A percentile compares a stretch with the other conserved stretches of the same genome.
These are phyloP conservation scores for Spathaspora arborariae DNA, from an alignment of 805 yeast species.

Conservation along the genomic window DNA sequence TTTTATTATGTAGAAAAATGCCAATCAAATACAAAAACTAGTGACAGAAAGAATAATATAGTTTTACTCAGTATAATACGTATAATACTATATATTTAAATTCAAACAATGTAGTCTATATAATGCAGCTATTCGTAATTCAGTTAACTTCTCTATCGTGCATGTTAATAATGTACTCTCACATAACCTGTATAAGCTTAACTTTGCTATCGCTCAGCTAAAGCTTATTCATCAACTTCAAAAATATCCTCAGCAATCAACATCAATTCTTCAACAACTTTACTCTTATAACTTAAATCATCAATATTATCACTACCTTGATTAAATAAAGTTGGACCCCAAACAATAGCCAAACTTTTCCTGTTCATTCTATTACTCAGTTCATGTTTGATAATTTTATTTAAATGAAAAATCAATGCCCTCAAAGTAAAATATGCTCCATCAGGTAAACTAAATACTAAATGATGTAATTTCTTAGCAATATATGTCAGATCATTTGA, in stretches of 20 bases:
- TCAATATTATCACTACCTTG: conserved; percentile 62
- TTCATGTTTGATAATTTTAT: conserved; percentile 62
- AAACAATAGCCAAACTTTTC: conserved; percentile 78
- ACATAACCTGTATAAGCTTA: too few species aligned
- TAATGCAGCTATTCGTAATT: too few species aligned
- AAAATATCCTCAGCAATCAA: conserved; percentile 76
- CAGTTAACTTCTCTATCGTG: too few species aligned
- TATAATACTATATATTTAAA: too few species aligned
- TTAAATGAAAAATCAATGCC: conserved; percentile 79
- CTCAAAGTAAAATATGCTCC: conserved; percentile 92
- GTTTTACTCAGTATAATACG: too few species aligned
- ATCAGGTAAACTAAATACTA: conserved; percentile 88
- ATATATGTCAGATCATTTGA: conserved; percentile 43
- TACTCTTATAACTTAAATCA: conserved; percentile 72
- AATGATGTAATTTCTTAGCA: conserved; percentile 75
- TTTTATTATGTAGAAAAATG: too few species aligned
- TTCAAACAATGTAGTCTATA: too few species aligned
- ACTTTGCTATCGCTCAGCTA: neutral
- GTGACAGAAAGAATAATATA: too few species aligned
- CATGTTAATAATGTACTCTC: too few species aligned
- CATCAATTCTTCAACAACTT: conserved; percentile 80
- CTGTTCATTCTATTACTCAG: conserved; percentile 74
- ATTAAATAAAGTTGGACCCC: conserved; percentile 89
- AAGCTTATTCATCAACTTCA: conserved; percentile 29
- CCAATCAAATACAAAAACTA: too few species aligned